Evolutionary conservation across 2,329 filamentous ascomycete genomes (phyloP), one percentile per base, ranked within the genome.

Genomic region (Pseudogymnoascus sp.): DNA sequence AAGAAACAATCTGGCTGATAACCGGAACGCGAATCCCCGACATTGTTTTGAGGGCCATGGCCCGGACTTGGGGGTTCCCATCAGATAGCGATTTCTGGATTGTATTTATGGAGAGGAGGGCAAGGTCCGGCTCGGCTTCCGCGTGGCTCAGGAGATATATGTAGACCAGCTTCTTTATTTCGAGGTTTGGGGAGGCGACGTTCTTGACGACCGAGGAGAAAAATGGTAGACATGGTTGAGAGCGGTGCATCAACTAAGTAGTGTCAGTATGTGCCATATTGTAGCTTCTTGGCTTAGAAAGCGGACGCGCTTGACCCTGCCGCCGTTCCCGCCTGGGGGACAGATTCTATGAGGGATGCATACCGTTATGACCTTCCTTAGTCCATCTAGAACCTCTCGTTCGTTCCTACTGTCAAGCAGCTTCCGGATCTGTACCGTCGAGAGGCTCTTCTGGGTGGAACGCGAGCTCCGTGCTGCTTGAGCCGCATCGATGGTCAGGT

Each of bases 171-270:
- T 97, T 97, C 77, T 97, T 95, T 75, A 97, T 92, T 71, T 96
- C 92, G 69, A 97, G 82, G 70, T 92, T 96, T 12, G 92, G 89
- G 37, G 90, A 96, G 28, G 93, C 93, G 63, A 97, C 91, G 69
- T 97, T 99, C 78, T 99, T 99, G 74, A 99, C 91, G 61, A 99
- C 89, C 22, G 92, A 89, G n/a, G 93, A 96, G 80, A 99, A 99
- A 81, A 93, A 96, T 20, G 90, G 87, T 2, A 96, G 81, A 62
- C 92, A 96, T 67, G 90, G 88, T 73, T 95, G 90, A 68, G 89
- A 86, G 67, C 86, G 86, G 77, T 97, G 97, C 86, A 96, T 96
- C 88, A 97, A 93, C 91, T 96, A 57, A 16, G 39, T 18, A n/a
- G 36, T 60, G 54, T 62, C 50, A 43, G 57, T 43, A 30, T 57